A percentile compares a stretch with the other conserved stretches of the same genome.
These are phyloP conservation scores for Tolypocladium tundrense DNA, from an alignment of 2,329 filamentous ascomycete species.

Conservation along the genomic window DNA sequence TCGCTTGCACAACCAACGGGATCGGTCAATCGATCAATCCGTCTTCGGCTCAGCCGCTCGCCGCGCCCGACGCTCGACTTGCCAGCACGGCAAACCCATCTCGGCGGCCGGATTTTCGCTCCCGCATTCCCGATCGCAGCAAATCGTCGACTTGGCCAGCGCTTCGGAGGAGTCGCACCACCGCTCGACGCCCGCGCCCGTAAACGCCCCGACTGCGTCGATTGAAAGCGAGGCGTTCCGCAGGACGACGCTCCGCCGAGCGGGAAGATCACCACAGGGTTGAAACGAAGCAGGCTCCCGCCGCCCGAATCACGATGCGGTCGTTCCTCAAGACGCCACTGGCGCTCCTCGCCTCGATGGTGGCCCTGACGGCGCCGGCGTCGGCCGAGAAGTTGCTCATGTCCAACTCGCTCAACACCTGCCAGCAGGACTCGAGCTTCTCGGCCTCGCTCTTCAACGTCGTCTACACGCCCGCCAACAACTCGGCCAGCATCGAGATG, in stretches of 20 bases:
- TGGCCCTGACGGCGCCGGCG: conserved; percentile 33
- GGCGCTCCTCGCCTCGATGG: conserved; percentile 33
- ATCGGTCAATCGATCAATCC: background rate
- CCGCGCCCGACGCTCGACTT: background rate
- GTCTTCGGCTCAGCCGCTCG: background rate
- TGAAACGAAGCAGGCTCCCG: background rate
- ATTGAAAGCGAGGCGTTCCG: conserved; percentile 1
- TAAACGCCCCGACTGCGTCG: background rate
- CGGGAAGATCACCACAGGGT: conserved; percentile 2
- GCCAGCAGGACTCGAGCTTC: conserved; percentile 76
- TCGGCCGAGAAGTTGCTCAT: conserved; percentile 59
- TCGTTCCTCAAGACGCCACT: conserved; percentile 34
- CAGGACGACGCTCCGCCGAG: conserved; percentile 1
- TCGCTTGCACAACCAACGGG: background rate
- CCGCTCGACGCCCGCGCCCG: background rate
- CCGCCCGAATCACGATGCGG: conserved; percentile 30
- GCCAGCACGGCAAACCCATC: background rate
- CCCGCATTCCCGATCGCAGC: background rate
- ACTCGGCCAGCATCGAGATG: conserved; percentile 62
- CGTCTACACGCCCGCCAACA: conserved; percentile 65
- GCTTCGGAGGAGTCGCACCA: background rate
- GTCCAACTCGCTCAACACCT: conserved; percentile 76
- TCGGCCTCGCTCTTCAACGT: conserved; percentile 85
- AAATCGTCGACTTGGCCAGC: background rate
- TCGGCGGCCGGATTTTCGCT: background rate